phyloP scores from a whole-genome alignment of 2,329 filamentous ascomycete genomes.

The Monilinia polystroma region DNA sequence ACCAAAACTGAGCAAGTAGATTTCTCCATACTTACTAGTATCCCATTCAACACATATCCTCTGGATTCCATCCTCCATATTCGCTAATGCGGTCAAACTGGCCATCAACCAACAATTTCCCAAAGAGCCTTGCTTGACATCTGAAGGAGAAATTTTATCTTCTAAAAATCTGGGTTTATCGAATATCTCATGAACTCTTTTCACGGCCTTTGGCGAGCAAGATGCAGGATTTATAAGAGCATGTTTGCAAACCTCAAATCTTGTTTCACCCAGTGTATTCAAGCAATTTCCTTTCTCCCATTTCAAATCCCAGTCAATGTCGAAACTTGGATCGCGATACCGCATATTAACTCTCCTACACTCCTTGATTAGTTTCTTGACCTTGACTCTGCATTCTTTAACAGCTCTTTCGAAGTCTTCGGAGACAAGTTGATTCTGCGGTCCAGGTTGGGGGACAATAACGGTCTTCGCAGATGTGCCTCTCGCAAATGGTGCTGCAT shows the following conservation, averaged over 20 bases:
- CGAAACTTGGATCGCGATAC: conserved; percentile 80
- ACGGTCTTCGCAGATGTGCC: conserved; percentile 21
- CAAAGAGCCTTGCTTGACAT: conserved; percentile 74
- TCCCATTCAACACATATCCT: conserved; percentile 75
- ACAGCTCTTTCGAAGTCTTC: conserved; percentile 71
- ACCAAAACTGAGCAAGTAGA: neutral
- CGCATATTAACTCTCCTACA: conserved; percentile 78
- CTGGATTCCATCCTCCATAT: conserved; percentile 68
- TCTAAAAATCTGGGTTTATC: conserved; percentile 75
- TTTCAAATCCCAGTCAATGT: conserved; percentile 59
- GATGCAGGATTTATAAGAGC: conserved; percentile 49
- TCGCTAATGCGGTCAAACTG: conserved; percentile 72
- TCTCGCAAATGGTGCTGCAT: conserved; percentile 48
- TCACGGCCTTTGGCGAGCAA: conserved; percentile 69
- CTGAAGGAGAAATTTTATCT: conserved; percentile 72
- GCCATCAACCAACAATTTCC: conserved; percentile 89
- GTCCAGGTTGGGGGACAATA: conserved; percentile 42
- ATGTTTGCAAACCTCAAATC: conserved; percentile 52
- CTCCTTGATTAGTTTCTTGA: conserved; percentile 58
- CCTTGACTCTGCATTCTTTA: conserved; percentile 65
- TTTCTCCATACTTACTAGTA: conserved; percentile 41
- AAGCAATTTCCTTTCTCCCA: conserved; percentile 41
- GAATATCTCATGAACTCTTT: conserved; percentile 73
- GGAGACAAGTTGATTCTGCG: conserved; percentile 57
- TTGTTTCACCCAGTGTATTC: conserved; percentile 39